Evolutionary conservation across 2,329 filamentous ascomycete genomes (phyloP).

Genomic region (Juglanconis sp.): DNA sequence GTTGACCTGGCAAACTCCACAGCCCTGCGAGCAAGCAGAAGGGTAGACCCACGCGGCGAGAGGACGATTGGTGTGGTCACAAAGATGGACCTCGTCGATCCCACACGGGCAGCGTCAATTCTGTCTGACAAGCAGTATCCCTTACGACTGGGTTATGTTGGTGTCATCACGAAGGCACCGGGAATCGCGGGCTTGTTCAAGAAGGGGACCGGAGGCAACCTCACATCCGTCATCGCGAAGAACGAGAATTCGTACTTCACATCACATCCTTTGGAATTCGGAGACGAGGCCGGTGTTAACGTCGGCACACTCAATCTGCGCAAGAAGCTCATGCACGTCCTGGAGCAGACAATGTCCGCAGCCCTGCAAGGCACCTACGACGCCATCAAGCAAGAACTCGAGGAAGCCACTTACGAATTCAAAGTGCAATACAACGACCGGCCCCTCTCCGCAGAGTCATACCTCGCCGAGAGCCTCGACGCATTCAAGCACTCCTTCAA

Average conservation of each 20-base stretch:
- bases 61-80: conserved; percentile 98
- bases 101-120: conserved; percentile 72
- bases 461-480: conserved; percentile 91
- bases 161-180: conserved; percentile 84
- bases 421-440: conserved; percentile 99
- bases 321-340: conserved; percentile 94
- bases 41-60: conserved; percentile 91
- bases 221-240: conserved; percentile 76
- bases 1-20: conserved; percentile 97
- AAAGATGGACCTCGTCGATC: conserved; percentile 96
- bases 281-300: conserved; percentile 65
- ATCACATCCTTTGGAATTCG: conserved; percentile 77
- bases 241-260: conserved; percentile 89
- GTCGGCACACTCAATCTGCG: conserved; percentile 84
- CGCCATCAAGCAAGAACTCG: conserved; percentile 89
- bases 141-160: conserved; percentile 90
- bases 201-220: conserved; percentile 68
- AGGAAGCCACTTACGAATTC: conserved; percentile 97
- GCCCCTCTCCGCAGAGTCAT: conserved; percentile 90
- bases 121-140: conserved; percentile 90
- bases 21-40: conserved; percentile 80
- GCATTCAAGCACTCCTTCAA: conserved; percentile 98
- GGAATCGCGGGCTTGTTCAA: conserved; percentile 72
- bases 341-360: conserved; percentile 95
- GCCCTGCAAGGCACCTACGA: conserved; percentile 87